Evolutionary conservation across 225 moss, liverwort and hornwort species (phyloP).

Genomic region (Physcomitrellopsis africana): DNA sequence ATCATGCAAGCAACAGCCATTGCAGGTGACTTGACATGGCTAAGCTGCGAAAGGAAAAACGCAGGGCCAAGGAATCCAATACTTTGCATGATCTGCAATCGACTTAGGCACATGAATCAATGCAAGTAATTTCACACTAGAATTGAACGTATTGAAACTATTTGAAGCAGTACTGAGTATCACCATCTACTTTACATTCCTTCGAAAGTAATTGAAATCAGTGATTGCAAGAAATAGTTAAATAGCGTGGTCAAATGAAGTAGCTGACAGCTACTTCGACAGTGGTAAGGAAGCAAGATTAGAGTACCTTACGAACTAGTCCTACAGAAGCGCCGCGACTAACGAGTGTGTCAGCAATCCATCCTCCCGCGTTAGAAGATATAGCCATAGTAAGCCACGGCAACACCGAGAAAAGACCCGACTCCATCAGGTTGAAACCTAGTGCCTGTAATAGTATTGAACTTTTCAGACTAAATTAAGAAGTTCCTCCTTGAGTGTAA

Average conservation of each 20-base stretch:
- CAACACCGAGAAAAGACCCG: conserved; percentile 93
- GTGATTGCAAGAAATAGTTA: not conserved
- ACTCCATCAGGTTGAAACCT: conserved; percentile 94
- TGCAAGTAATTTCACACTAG: not conserved
- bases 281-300: not conserved
- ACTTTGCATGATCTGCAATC: conserved; percentile 86
- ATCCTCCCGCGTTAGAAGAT: conserved; percentile 92
- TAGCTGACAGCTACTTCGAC: not conserved
- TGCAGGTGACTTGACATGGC: conserved; percentile 74
- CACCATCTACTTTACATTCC: too few relatives aligned
- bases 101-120: conserved; percentile 5
- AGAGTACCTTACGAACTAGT: conserved; percentile 79
- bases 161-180: too few relatives aligned
- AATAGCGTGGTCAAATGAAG: not conserved
- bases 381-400: conserved; percentile 99
- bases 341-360: conserved; percentile 96
- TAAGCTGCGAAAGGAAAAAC: conserved; percentile 94
- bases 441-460: conserved; percentile 65
- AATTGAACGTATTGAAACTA: not conserved
- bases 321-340: conserved; percentile 83
- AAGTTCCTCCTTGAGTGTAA: too few relatives aligned
- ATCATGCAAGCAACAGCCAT: conserved; percentile 95
- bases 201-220: not conserved
- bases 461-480: not conserved
- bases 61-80: conserved; percentile 94